Evolutionary conservation across 2,329 filamentous ascomycete genomes (phyloP).

Genomic region (Botrytis byssoidea): DNA sequence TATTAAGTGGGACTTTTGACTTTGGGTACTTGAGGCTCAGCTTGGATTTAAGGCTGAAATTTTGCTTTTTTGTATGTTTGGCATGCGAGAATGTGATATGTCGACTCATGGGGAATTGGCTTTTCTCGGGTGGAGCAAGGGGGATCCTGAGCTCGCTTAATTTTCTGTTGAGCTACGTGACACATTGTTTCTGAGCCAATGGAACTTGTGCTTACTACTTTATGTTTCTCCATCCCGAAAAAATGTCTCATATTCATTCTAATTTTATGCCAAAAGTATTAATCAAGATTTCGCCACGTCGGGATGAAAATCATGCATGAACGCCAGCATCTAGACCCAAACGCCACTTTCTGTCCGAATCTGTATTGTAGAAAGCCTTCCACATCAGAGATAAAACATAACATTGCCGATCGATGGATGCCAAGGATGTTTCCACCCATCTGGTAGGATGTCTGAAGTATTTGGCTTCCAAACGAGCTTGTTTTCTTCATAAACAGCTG

Average conservation of each 20-base stretch:
- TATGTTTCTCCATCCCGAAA: background rate
- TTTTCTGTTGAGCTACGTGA: background rate
- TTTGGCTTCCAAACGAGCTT: background rate
- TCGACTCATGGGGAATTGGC: background rate
- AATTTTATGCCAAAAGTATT: background rate
- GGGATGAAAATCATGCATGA: too few relatives aligned
- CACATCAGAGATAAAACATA: conserved; percentile 3
- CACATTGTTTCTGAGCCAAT: background rate
- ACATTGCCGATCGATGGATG: background rate
- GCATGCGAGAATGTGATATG: background rate
- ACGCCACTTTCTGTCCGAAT: background rate
- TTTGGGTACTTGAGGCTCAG: background rate
- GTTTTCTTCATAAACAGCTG: background rate
- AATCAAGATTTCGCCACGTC: background rate
- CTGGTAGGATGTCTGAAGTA: background rate
- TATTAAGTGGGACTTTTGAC: background rate
- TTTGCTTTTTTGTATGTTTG: background rate
- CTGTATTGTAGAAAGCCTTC: background rate
- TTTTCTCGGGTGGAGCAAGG: background rate
- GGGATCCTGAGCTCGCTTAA: background rate
- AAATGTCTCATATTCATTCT: too few relatives aligned
- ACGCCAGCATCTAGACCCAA: background rate
- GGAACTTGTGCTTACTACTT: background rate
- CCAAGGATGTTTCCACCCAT: background rate
- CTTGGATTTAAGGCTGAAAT: background rate